Conservation (phyloP, 305 asterid species). For the Fraxinus dipetala region DNA sequence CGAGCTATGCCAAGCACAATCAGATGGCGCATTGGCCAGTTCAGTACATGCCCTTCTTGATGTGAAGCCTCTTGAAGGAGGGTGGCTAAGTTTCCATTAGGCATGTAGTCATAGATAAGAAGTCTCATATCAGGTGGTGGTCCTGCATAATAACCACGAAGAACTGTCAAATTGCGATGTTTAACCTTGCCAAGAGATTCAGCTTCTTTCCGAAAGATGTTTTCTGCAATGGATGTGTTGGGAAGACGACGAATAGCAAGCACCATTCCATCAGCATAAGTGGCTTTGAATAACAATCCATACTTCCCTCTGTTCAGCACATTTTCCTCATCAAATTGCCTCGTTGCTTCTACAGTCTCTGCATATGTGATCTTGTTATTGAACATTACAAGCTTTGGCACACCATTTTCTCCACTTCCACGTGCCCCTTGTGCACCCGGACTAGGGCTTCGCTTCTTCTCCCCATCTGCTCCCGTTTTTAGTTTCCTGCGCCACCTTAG, state of each 20-base stretch:
- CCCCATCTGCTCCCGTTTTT: conserved; percentile 44
- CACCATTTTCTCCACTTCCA: conserved; percentile 75
- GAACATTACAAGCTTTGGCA: conserved; percentile 75
- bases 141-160: conserved; percentile 73
- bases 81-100: conserved; percentile 77
- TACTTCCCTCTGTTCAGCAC: conserved; percentile 68
- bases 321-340: conserved; percentile 80
- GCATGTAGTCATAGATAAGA: conserved; percentile 76
- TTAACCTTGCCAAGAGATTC: conserved; percentile 72
- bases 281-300: conserved; percentile 67
- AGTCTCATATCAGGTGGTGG: conserved; percentile 72
- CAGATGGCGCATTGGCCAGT: conserved; percentile 90
- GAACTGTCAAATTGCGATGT: conserved; percentile 74
- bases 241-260: conserved; percentile 75
- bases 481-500: conserved; percentile 62
- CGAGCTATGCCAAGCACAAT: conserved; percentile 80
- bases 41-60: conserved; percentile 81
- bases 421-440: conserved; percentile 61
- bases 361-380: conserved; percentile 73
- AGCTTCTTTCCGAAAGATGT: conserved; percentile 65
- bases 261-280: conserved; percentile 78
- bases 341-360: conserved; percentile 74
- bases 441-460: conserved; percentile 71
- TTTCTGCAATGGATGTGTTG: conserved; percentile 59
- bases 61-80: conserved; percentile 81